A percentile compares a stretch with the other conserved stretches of the same genome.
phyloP scores from a whole-genome alignment of 2,329 filamentous ascomycete species.

The Madurella fahalii region DNA sequence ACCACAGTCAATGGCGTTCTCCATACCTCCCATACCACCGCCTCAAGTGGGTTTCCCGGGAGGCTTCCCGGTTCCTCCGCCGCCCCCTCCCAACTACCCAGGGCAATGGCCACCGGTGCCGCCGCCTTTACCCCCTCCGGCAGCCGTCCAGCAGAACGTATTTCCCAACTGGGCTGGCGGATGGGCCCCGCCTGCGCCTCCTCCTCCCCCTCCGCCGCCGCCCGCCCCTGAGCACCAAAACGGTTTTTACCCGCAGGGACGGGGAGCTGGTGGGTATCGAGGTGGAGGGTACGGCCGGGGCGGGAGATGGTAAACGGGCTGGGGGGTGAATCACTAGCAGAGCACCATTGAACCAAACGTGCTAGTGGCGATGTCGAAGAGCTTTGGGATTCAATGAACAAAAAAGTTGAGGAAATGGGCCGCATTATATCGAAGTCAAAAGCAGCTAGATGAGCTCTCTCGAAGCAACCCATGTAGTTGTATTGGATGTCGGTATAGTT shows the following conservation, averaged over 20 bases:
- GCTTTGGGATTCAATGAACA: no score
- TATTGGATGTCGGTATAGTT: no score
- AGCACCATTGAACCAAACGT: background rate
- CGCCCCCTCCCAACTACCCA: constrained; percentile 37
- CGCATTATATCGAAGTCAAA: no score
- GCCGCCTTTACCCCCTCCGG: constrained; percentile 22
- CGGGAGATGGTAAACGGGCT: constrained; percentile 13
- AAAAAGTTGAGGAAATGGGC: no score
- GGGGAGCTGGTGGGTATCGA: constrained; percentile 26
- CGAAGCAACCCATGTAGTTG: no score
- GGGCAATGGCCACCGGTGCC: constrained; percentile 41
- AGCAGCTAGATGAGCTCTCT: no score
- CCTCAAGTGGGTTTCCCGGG: constrained; percentile 16
- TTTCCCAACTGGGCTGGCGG: constrained; percentile 9
- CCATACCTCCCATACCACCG: constrained; percentile 12
- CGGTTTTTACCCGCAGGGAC: constrained; percentile 13
- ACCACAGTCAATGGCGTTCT: constrained; percentile 23
- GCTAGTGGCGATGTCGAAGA: no score
- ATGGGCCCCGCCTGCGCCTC: constrained; percentile 16
- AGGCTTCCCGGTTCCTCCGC: constrained; percentile 29
- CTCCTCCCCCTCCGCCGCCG: constrained; percentile 13
- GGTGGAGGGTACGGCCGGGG: constrained; percentile 28
- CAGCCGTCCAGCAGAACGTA: constrained; percentile 6
- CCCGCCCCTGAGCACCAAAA: constrained; percentile 14
- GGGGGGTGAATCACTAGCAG: background rate